phyloP scores from a whole-genome alignment of 179 eudicot genomes.

The Patellifolia procumbens region DNA sequence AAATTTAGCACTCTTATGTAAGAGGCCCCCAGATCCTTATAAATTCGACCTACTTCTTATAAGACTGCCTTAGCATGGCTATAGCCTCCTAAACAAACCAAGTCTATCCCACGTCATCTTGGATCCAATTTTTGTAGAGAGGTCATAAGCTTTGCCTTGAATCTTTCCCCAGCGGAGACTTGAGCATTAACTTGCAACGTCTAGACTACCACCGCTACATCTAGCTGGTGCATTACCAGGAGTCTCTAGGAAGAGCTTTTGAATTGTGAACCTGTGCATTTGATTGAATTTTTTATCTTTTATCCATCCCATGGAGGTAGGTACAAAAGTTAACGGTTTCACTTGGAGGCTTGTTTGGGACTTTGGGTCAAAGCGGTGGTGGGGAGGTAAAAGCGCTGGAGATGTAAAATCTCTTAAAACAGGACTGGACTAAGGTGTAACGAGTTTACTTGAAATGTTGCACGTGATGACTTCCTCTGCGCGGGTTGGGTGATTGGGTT shows the following conservation, averaged over 20 bases:
- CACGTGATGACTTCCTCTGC: neutral
- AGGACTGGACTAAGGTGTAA: neutral
- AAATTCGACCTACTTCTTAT: neutral
- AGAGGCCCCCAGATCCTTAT: neutral
- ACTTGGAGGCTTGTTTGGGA: neutral
- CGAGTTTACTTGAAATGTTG: neutral
- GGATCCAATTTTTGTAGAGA: neutral
- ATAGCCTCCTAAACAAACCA: no score
- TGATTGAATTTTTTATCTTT: neutral
- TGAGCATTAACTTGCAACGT: neutral
- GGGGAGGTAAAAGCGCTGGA: neutral
- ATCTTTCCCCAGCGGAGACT: neutral
- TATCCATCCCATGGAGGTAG: neutral
- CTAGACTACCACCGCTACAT: neutral
- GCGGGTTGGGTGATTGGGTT: no score
- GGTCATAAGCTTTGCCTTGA: neutral
- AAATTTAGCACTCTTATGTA: neutral
- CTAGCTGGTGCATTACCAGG: neutral
- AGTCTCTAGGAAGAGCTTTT: no score
- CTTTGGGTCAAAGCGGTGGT: neutral
- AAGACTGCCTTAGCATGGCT: neutral
- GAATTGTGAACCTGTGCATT: no score
- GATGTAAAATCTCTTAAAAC: neutral
- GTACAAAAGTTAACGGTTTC: neutral
- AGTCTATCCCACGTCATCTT: neutral